Conservation (phyloP, 306 rosid species). For the Vigna mungo region DNA sequence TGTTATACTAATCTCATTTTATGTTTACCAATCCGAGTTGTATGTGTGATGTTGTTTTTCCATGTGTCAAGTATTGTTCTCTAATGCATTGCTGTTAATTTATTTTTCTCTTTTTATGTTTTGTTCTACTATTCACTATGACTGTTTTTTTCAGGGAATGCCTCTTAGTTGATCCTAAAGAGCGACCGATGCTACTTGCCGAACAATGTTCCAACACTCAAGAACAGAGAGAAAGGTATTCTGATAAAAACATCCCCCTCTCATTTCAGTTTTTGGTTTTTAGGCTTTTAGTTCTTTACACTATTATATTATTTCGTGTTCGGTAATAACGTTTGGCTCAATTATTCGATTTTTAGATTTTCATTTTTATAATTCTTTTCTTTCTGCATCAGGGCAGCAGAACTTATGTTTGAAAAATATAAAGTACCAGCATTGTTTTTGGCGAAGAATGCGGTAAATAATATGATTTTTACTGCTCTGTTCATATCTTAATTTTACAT, state of each 20-base stretch:
- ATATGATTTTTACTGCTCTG: conserved; percentile 27
- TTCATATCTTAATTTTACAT: conserved; percentile 15
- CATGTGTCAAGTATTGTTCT: conserved; percentile 3
- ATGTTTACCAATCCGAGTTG: not conserved
- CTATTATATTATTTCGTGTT: conserved; percentile 2
- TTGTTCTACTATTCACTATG: conserved; percentile 13
- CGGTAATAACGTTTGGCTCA: conserved; percentile 31
- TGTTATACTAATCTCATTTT: not conserved
- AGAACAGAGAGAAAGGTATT: conserved; percentile 92
- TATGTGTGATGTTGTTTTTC: not conserved
- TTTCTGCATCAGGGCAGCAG: conserved; percentile 74
- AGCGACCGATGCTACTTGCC: conserved; percentile 98
- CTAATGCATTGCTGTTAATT: not conserved
- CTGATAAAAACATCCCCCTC: not conserved
- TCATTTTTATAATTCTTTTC: conserved; percentile 10
- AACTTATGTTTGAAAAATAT: conserved; percentile 97
- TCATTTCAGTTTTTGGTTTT: not conserved
- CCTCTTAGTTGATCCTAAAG: conserved; percentile 86
- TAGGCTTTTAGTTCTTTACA: not conserved
- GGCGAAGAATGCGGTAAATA: conserved; percentile 96
- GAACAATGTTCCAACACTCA: conserved; percentile 88
- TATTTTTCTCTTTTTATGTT: not conserved
- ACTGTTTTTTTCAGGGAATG: conserved; percentile 68
- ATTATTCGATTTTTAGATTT: not conserved
- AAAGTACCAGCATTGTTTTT: conserved; percentile 93